Evolutionary conservation across 495 filamentous ascomycete genomes (phyloP).

Genomic region (Penicillium desertorum): DNA sequence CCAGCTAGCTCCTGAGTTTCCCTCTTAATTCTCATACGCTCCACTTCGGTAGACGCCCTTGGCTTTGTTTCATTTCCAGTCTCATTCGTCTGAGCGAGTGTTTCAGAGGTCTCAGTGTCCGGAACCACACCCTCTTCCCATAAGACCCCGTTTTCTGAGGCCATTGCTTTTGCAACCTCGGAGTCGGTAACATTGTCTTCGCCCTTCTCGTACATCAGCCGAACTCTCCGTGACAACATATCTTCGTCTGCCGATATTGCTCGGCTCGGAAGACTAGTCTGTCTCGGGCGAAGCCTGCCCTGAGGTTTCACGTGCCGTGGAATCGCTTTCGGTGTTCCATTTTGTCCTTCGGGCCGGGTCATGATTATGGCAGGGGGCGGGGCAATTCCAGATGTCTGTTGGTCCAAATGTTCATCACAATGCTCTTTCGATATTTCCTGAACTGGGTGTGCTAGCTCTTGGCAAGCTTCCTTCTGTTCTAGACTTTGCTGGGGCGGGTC

Average conservation of each 20-base stretch:
- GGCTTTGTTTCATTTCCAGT: constrained; percentile 23
- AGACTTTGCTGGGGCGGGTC: constrained; percentile 7
- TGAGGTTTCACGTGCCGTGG: constrained; percentile 42
- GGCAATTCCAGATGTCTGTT: neutral
- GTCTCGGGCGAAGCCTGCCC: constrained; percentile 37
- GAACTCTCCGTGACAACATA: constrained; percentile 82
- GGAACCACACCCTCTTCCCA: constrained; percentile 56
- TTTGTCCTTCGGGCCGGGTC: constrained; percentile 16
- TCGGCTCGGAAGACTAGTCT: constrained; percentile 34
- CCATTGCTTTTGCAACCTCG: constrained; percentile 45
- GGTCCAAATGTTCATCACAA: constrained; percentile 12
- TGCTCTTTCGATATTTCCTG: constrained; percentile 4
- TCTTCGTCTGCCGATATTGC: constrained; percentile 73
- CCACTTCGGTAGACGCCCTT: constrained; percentile 27
- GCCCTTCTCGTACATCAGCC: constrained; percentile 86
- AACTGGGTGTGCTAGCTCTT: neutral
- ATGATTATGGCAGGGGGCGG: constrained; percentile 9
- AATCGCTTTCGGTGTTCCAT: constrained; percentile 36
- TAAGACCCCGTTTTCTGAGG: constrained; percentile 55
- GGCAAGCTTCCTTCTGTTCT: neutral
- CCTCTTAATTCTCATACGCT: constrained; percentile 39
- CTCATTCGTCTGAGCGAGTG: constrained; percentile 25
- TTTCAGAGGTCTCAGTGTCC: constrained; percentile 44
- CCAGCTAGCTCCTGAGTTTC: constrained; percentile 68
- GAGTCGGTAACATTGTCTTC: constrained; percentile 55